These are phyloP conservation scores for Aspergillus ochraceoroseus DNA, from an alignment of 2,329 filamentous ascomycete genomes.

Conservation along the genomic window DNA sequence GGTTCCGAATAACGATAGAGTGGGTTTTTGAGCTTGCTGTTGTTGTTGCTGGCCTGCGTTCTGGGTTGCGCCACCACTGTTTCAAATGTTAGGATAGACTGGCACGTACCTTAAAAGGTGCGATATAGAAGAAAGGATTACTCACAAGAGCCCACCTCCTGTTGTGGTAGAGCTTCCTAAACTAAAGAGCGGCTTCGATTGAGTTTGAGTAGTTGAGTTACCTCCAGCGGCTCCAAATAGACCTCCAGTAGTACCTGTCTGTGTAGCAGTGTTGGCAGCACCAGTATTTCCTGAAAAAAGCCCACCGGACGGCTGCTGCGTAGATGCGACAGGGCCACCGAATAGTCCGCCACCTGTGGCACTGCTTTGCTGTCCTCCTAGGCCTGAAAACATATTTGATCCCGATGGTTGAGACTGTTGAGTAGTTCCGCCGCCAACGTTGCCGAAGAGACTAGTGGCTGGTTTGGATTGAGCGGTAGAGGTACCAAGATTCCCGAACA, in stretches of 20 bases:
- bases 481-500: constrained; percentile 30
- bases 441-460: constrained; percentile 32
- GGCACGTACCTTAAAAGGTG: background rate
- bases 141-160: constrained; percentile 36
- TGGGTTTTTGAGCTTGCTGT: constrained; percentile 48
- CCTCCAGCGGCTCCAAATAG: constrained; percentile 31
- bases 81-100: constrained; percentile 2
- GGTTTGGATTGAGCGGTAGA: constrained; percentile 32
- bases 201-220: constrained; percentile 29
- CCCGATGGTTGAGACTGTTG: constrained; percentile 29
- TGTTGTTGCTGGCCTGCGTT: constrained; percentile 29
- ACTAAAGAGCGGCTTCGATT: constrained; percentile 35
- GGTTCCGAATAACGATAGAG: constrained; percentile 39
- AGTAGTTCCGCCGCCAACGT: constrained; percentile 22
- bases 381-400: constrained; percentile 33
- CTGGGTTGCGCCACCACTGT: constrained; percentile 24
- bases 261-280: constrained; percentile 21
- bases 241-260: constrained; percentile 25
- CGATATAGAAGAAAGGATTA: constrained; percentile 1
- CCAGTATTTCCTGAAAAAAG: constrained; percentile 22
- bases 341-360: constrained; percentile 31
- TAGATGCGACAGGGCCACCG: constrained; percentile 24
- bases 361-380: constrained; percentile 27
- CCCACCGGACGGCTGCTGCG: constrained; percentile 30
- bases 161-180: constrained; percentile 28